These are phyloP conservation scores for Saraca asoca DNA, from an alignment of 331 rosid genomes.

Conservation along the genomic window DNA sequence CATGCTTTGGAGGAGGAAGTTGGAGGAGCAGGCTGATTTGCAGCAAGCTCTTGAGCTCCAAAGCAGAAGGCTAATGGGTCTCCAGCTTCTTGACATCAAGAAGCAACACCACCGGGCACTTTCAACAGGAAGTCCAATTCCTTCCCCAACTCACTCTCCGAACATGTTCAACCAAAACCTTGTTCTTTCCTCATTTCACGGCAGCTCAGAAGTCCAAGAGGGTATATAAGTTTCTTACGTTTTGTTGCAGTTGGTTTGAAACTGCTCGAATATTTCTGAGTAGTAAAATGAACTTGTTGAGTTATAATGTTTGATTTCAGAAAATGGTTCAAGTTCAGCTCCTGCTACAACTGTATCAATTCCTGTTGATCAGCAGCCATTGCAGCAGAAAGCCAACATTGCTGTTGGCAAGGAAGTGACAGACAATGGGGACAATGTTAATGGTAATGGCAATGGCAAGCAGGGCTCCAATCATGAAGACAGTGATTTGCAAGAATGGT, in stretches of 20 bases:
- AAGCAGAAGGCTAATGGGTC: conserved; percentile 75
- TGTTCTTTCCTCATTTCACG: conserved; percentile 51
- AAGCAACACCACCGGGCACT: conserved; percentile 74
- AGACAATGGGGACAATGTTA: conserved; percentile 41
- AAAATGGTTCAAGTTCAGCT: conserved; percentile 40
- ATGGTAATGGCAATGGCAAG: conserved; percentile 47
- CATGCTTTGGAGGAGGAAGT: conserved; percentile 86
- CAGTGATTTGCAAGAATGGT: conserved; percentile 65
- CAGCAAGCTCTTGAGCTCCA: conserved; percentile 91
- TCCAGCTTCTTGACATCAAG: conserved; percentile 90
- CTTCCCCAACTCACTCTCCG: conserved; percentile 81
- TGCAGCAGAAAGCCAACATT: conserved; percentile 19
- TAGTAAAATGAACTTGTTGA: conserved; percentile 19
- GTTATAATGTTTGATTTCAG: conserved; percentile 42
- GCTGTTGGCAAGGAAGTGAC: conserved; percentile 41
- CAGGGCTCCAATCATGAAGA: conserved; percentile 51
- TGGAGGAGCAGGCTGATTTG: conserved; percentile 88
- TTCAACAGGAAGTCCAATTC: conserved; percentile 72
- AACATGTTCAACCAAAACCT: conserved; percentile 59
- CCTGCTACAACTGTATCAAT: conserved; percentile 34
- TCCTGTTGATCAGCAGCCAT: conserved; percentile 41
- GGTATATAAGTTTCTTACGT: conserved; percentile 41
- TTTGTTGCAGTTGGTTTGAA: conserved; percentile 22
- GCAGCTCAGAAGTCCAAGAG: conserved; percentile 45
- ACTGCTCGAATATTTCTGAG: neutral